Conservation (phyloP, 495 filamentous ascomycete genomes). For the Echria macrotheca region DNA sequence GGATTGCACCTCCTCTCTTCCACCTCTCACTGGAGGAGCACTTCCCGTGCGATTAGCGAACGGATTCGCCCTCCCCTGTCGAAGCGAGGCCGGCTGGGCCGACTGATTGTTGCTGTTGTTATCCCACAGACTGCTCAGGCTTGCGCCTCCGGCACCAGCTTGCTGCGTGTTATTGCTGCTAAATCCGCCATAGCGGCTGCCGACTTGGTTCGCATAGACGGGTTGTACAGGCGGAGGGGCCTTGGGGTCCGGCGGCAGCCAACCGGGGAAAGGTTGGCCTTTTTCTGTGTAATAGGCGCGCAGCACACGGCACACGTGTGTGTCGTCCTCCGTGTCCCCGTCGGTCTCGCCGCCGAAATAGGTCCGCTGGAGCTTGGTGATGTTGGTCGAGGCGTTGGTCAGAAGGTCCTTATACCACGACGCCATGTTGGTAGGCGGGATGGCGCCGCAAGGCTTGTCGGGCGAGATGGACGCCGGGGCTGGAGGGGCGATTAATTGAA, state of each 20-base stretch:
- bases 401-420: conserved; percentile 77
- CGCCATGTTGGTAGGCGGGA: conserved; percentile 5
- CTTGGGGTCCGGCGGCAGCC: conserved; percentile 86
- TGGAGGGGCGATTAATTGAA: too few species aligned
- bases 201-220: conserved; percentile 48
- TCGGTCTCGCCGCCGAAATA: conserved; percentile 76
- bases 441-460: background rate
- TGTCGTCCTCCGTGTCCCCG: conserved; percentile 90
- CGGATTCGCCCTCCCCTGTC: conserved; percentile 36
- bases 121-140: conserved; percentile 82
- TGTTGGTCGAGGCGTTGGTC: conserved; percentile 70
- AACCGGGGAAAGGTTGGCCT: conserved; percentile 71
- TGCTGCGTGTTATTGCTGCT: conserved; percentile 20
- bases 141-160: conserved; percentile 17
- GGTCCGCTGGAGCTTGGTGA: conserved; percentile 72
- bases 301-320: conserved; percentile 91
- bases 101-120: conserved; percentile 43
- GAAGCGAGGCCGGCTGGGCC: conserved; percentile 45
- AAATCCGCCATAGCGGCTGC: conserved; percentile 46
- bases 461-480: too few species aligned
- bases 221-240: conserved; percentile 49
- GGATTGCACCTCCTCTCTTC: conserved; percentile 6
- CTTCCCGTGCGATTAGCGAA: conserved; percentile 17
- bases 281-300: conserved; percentile 92
- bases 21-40: background rate